Base-by-base conservation (phyloP, 345 rosid species). In the Pistacia atlantica region DNA sequence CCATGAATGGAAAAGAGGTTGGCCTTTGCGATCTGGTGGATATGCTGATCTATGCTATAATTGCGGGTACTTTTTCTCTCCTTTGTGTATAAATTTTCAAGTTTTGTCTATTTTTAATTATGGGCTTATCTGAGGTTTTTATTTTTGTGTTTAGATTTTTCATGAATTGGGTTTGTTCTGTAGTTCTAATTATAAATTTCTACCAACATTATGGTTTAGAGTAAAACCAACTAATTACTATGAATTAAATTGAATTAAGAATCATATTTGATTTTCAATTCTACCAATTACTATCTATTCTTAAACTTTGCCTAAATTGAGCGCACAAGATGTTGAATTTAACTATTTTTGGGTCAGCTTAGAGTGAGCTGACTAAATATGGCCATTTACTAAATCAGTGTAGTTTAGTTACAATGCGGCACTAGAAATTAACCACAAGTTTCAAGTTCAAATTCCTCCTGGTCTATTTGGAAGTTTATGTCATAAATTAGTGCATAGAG, bases 21-120 rank as follows among this genome's bases (percentile, higher is more conserved):
- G 97, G 98, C 88, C 85, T 77, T 79, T 95, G 85, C 92, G 92
- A 90, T 93, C 97, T 75, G 97, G 95, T 62, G 88, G 84, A 58
- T 82, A 75, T 68, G 97, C 93, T 80, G 87, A 77, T 82, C 98
- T 95, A 82, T 95, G 98, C 82, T 82, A 57, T 75, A 79, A 79
- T 75, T 95, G 98, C 94, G 97, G 98, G 98, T 95, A 87, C 25
- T 64, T 67, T 70, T 54, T 81, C 64, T 77, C 58, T 72, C 51
- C 25, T 61, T 12, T 48, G 48, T 58, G 25, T 20, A 31, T 71
- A 28, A 57, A 59, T 31, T 72, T 81, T 25, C 8, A 17, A 17
- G 64, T 61, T 9, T 64, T 16, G 22, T 45, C 45, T 79, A 3
- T 42, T 49, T 63, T 37, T 33, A 38, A 17, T 18, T 16, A 4